Base-by-base conservation (phyloP, 805 yeast genomes). In the Candida parachauliodes region DNA sequence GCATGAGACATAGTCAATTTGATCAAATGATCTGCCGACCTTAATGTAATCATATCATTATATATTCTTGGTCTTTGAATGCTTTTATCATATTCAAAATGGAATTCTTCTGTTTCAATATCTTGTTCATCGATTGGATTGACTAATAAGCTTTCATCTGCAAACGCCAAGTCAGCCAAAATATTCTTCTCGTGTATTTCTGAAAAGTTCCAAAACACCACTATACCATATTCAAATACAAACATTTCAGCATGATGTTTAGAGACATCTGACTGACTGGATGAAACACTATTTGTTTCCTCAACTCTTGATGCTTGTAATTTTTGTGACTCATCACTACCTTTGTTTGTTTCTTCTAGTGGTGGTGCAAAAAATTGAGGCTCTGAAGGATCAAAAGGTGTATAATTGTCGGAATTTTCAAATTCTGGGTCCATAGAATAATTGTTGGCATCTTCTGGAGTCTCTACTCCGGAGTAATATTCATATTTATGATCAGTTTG, bases 171-270 rank as follows among this genome's bases (percentile, higher is more conserved):
- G 54, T 93, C 98, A 1, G 97, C 98, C 39, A 93, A 70, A 14
- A 93, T 79, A 51, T 91, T 93, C 64, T 88, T 88, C 52, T 93
- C 98, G 54, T 93, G 96, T 6, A 77, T 70, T 54, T 88, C 96
- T 2, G 91, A 79, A 50, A 93, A 88, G 54, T 93, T 93, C 98
- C 98, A 93, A 53, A 93, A 89, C 15, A 93, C 97, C n/a, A 93
- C 88, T 10, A 91, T 95, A 15, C 98, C 98, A 56, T 93, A 93
- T 37, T 79, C 81, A 55, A 91, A 79, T 10, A 93, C 76, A 52
- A 93, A 93, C 70, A 93, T 74, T 52, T 91, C 98, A 0, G 96
- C 91, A 38, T 68, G 71, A 55, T 81, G 86, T 45, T 76, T 77
- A 3, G 74, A 61, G 34, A 74, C 65, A 41, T 77, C 79, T 0